Base-by-base conservation (phyloP, 2,329 filamentous ascomycete genomes). In the Rhynchosporium secalis region DNA sequence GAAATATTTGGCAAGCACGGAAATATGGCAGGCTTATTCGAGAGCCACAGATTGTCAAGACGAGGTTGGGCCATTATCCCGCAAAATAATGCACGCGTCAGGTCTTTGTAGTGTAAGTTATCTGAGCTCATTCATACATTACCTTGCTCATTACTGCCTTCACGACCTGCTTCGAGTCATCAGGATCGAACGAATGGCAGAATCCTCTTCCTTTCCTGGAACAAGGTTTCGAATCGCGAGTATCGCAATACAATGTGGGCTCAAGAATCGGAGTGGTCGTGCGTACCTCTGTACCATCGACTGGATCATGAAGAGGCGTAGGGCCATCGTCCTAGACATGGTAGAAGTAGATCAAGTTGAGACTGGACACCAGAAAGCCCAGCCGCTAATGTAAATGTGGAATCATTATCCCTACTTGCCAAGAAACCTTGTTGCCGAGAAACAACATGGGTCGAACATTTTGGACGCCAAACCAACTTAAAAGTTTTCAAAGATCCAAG, bases 41-140 rank as follows among this genome's bases (percentile, higher is more conserved):
- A n/a, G n/a, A n/a, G 49, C 49, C 49, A 54, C 12, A 54, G 13
- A 54, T 40, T 54, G 13, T 54, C 7, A 54, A 40, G 49, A 15
- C 31, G 36, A 54, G 49, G 49, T 54, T 54, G 31, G 49, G 49
- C 49, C 13, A 33, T 54, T 36, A 13, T 36, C 49, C 28, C 20
- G 20, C 43, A 46, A 46, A 46, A 46, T 46, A 28, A 46, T 46
- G 43, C 20, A 46, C 43, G n/a, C n/a, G n/a, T 46, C 26, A 46
- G 9, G 43, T 46, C 15, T 46, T 46, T 46, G n/a, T 46, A 9
- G 15, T 46, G 9, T 46, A 46, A 46, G 43, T 46, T 46, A 46
- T 46, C 9, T 46, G 15, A 46, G 43, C 43, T 46, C 9, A 46
- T 46, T 46, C n/a, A 46, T 46, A 46, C 15, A 15, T 46, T 46